Evolutionary conservation across 208 protist species (phyloP).

Genomic region (Acanthamoeba triangularis): DNA sequence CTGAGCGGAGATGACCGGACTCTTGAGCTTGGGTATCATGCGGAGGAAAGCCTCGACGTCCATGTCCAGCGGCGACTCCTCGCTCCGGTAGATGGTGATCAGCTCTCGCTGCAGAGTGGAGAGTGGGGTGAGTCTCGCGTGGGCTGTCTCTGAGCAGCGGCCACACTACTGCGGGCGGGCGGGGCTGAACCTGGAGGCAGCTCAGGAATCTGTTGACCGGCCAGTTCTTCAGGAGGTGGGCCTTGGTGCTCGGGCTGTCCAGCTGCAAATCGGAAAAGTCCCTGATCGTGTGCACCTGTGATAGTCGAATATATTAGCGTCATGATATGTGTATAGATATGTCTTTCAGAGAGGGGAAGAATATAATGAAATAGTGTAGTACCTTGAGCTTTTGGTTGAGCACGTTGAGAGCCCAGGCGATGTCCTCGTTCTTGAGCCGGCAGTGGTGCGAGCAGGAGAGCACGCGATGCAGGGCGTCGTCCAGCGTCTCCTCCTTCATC

Average conservation of each 20-base stretch:
- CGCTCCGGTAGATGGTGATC: conserved; percentile 29
- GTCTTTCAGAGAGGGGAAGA: no score
- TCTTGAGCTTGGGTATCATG: conserved; percentile 53
- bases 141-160: neutral
- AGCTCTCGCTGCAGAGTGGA: neutral
- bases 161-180: no score
- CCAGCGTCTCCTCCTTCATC: conserved; percentile 32
- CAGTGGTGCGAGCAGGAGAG: conserved; percentile 30
- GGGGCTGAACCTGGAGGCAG: neutral
- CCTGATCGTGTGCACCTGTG: neutral
- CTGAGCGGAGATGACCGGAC: neutral
- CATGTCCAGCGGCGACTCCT: conserved; percentile 46
- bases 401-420: conserved; percentile 16
- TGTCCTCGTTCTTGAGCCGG: conserved; percentile 53
- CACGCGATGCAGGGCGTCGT: conserved; percentile 24
- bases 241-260: neutral
- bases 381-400: conserved; percentile 21
- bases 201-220: conserved; percentile 47
- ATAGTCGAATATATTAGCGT: neutral
- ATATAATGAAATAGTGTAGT: neutral
- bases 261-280: conserved; percentile 25
- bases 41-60: conserved; percentile 53
- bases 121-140: neutral
- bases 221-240: conserved; percentile 37
- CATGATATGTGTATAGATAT: neutral